These are phyloP conservation scores for Stachybotrys chartarum DNA, from an alignment of 2,329 filamentous ascomycete species.

Conservation along the genomic window DNA sequence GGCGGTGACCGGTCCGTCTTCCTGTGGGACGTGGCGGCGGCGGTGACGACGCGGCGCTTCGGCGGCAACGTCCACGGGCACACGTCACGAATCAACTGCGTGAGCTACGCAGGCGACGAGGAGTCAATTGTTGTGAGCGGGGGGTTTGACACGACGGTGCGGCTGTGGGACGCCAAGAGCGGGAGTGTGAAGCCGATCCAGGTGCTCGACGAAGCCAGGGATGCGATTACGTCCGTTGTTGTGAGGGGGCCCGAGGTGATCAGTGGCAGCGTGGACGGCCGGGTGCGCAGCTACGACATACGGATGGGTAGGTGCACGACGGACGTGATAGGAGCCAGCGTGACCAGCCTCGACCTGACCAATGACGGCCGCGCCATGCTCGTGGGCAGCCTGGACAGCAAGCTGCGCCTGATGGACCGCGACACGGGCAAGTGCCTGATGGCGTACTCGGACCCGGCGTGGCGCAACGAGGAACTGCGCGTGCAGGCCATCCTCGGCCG, in stretches of 20 bases:
- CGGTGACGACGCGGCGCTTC: slow-evolving; percentile 70
- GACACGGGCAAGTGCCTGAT: slow-evolving; percentile 65
- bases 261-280: slow-evolving; percentile 76
- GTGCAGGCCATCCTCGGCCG: slow-evolving; percentile 69
- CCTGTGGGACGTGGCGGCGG: slow-evolving; percentile 86
- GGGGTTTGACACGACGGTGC: slow-evolving; percentile 68
- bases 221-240: slow-evolving; percentile 51
- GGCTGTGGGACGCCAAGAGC: slow-evolving; percentile 64
- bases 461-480: slow-evolving; percentile 63
- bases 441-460: slow-evolving; percentile 53
- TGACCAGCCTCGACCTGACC: slow-evolving; percentile 70
- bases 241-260: slow-evolving; percentile 53
- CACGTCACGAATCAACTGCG: slow-evolving; percentile 66
- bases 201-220: slow-evolving; percentile 64
- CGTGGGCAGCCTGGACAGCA: slow-evolving; percentile 68
- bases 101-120: slow-evolving; percentile 69
- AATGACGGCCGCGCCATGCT: slow-evolving; percentile 68
- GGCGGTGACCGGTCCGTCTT: slow-evolving; percentile 90
- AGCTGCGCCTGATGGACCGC: slow-evolving; percentile 74
- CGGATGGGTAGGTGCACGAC: slow-evolving; percentile 63
- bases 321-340: slow-evolving; percentile 62
- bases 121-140: slow-evolving; percentile 67
- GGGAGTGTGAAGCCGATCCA: slow-evolving; percentile 58
- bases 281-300: slow-evolving; percentile 75
- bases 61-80: slow-evolving; percentile 55